Percentiles rank a stretch among this genome's conserved stretches.
Conservation (phyloP, 1,284 basidiomycete species). For the Sanghuangporus weigelae region DNA sequence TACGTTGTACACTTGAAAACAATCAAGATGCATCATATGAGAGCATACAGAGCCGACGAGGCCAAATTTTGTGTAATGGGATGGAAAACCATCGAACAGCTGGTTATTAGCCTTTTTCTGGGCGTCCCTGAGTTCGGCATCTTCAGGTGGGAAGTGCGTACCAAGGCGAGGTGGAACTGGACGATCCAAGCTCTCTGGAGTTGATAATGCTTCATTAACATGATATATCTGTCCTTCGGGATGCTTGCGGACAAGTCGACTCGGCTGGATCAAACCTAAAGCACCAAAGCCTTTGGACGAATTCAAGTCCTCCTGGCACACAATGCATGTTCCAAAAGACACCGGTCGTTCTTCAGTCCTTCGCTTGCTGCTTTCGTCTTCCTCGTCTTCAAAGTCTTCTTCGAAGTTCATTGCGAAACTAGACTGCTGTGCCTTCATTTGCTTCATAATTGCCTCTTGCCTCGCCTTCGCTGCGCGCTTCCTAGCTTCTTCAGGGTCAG, state of each 20-base stretch:
- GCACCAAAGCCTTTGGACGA: conserved; percentile 75
- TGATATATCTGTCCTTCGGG: conserved; percentile 67
- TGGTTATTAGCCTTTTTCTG: conserved; percentile 39
- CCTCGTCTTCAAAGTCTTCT: conserved; percentile 46
- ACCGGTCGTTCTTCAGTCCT: conserved; percentile 42
- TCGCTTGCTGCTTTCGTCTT: conserved; percentile 54
- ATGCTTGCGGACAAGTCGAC: conserved; percentile 77
- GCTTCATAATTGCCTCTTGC: conserved; percentile 85
- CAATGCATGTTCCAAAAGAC: conserved; percentile 89
- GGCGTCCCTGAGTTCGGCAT: conserved; percentile 42
- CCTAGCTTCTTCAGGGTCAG: conserved; percentile 63
- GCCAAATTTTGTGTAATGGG: conserved; percentile 74
- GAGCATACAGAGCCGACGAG: conserved; percentile 89
- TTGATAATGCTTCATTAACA: conserved; percentile 71
- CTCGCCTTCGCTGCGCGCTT: conserved; percentile 79
- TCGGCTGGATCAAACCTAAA: conserved; percentile 88
- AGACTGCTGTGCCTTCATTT: conserved; percentile 89
- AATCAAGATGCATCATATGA: conserved; percentile 96
- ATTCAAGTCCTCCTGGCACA: conserved; percentile 94
- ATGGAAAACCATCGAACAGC: conserved; percentile 73
- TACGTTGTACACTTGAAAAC: conserved; percentile 87
- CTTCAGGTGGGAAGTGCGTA: conserved; percentile 49
- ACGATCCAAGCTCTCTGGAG: conserved; percentile 66
- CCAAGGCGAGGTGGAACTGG: conserved; percentile 25
- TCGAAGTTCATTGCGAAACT: conserved; percentile 78